A percentile compares a stretch with the other conserved stretches of the same genome.
Evolutionary conservation across 2,329 filamentous ascomycete species (phyloP).

Genomic region (Aspergillus quadrilineatus): DNA sequence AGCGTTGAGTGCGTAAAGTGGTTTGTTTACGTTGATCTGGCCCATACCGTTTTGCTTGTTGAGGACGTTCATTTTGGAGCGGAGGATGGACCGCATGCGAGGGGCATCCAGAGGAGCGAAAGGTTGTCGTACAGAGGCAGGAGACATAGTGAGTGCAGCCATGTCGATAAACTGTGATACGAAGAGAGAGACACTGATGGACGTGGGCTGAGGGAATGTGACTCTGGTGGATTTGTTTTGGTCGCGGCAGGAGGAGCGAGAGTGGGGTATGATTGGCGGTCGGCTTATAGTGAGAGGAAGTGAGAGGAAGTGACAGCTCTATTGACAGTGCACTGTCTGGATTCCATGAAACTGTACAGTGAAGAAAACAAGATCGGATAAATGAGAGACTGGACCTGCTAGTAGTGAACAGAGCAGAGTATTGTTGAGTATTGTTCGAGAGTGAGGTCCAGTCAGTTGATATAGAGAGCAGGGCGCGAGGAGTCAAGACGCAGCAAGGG

Average conservation of each 20-base stretch:
- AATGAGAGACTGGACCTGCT: constrained; percentile 11
- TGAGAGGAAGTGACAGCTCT: neutral
- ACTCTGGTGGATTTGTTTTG: constrained; percentile 20
- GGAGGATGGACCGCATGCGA: constrained; percentile 32
- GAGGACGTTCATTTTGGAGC: constrained; percentile 32
- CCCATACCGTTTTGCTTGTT: constrained; percentile 35
- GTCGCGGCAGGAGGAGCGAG: constrained; percentile 26
- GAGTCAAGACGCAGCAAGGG: constrained; percentile 6
- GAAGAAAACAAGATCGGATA: neutral
- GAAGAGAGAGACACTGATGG: neutral
- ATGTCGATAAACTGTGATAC: constrained; percentile 18
- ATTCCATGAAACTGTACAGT: neutral
- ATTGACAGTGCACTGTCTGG: neutral
- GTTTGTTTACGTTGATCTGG: neutral
- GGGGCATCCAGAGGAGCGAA: constrained; percentile 37
- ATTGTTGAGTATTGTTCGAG: neutral
- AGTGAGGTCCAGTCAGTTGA: constrained; percentile 13
- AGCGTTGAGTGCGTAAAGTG: constrained; percentile 2
- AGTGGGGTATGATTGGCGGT: constrained; percentile 22
- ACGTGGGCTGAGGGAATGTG: neutral
- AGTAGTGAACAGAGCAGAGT: neutral
- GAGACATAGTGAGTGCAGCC: constrained; percentile 38
- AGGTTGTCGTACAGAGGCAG: constrained; percentile 33
- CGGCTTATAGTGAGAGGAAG: constrained; percentile 10
- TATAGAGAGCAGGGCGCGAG: constrained; percentile 13